phyloP scores from a whole-genome alignment of 2,329 filamentous ascomycete species.

The Fusarium sp. region DNA sequence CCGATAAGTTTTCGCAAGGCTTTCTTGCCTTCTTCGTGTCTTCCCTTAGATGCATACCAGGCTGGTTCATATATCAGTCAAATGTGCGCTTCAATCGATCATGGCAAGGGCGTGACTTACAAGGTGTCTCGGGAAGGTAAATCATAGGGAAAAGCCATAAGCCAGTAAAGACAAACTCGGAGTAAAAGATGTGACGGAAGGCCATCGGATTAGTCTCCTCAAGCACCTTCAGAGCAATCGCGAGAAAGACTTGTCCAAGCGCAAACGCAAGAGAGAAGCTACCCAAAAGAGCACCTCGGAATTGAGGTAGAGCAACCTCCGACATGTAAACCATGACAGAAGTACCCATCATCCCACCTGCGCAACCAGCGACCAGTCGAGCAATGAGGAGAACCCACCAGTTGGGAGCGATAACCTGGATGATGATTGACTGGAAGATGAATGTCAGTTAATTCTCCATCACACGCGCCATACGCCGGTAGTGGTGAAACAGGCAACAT shows the following conservation, averaged over 20 bases:
- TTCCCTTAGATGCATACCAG: slow-evolving; percentile 24
- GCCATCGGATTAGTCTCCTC: too few relatives aligned
- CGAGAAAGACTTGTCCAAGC: too few relatives aligned
- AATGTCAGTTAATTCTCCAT: too few relatives aligned
- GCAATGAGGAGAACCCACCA: slow-evolving; percentile 2
- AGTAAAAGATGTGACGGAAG: too few relatives aligned
- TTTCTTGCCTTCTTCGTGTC: slow-evolving; percentile 39
- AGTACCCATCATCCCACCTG: slow-evolving; percentile 28
- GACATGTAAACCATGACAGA: slow-evolving; percentile 38
- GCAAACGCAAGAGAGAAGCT: slow-evolving; percentile 3
- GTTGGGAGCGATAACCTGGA: too few relatives aligned
- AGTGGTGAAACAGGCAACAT: too few relatives aligned
- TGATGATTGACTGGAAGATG: too few relatives aligned
- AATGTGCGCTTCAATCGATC: too few relatives aligned
- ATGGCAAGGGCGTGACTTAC: background rate
- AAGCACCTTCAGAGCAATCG: too few relatives aligned
- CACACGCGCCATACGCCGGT: too few relatives aligned
- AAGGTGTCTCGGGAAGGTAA: slow-evolving; percentile 5
- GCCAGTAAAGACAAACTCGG: too few relatives aligned
- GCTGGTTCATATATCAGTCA: background rate
- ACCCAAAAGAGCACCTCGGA: slow-evolving; percentile 19
- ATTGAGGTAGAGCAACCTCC: slow-evolving; percentile 13
- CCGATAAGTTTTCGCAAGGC: slow-evolving; percentile 21
- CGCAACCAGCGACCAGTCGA: slow-evolving; percentile 19
- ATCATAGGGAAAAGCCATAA: too few relatives aligned